Conservation (phyloP, 1,284 basidiomycete species). For the Ganoderma sp. region DNA sequence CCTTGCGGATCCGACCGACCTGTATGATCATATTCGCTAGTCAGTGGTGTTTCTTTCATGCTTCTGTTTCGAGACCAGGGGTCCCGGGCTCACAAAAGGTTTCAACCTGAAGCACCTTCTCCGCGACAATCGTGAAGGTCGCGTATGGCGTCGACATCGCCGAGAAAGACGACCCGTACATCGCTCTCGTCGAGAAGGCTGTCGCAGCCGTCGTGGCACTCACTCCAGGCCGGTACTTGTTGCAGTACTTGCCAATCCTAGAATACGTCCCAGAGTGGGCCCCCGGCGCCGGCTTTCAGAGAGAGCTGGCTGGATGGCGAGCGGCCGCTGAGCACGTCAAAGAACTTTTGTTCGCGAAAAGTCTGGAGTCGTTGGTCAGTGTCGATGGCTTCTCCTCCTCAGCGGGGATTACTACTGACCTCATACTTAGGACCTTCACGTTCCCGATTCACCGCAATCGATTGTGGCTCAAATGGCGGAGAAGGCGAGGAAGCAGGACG, state of each 20-base stretch:
- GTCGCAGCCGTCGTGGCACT: constrained; percentile 17
- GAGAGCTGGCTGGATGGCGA: background rate
- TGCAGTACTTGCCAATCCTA: constrained; percentile 32
- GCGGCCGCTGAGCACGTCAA: background rate
- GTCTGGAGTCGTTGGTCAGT: constrained; percentile 11
- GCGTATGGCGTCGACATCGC: constrained; percentile 28
- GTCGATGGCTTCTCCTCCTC: too few species aligned
- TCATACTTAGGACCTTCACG: background rate
- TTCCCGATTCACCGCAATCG: background rate
- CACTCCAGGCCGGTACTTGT: constrained; percentile 24
- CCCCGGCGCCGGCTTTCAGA: constrained; percentile 35
- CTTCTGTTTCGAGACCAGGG: too few species aligned
- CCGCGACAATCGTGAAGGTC: constrained; percentile 29
- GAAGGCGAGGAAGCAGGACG: background rate
- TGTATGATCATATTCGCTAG: constrained; percentile 5
- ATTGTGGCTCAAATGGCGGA: constrained; percentile 3
- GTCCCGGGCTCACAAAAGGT: background rate
- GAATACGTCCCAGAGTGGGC: constrained; percentile 35
- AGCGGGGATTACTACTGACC: background rate
- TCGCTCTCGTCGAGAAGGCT: constrained; percentile 25
- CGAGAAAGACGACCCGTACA: constrained; percentile 21
- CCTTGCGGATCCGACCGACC: background rate
- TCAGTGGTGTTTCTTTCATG: background rate
- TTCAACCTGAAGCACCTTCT: constrained; percentile 15
- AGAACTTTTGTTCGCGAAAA: background rate